phyloP scores from a whole-genome alignment of 331 rosid genomes.

The Acacia concinna region DNA sequence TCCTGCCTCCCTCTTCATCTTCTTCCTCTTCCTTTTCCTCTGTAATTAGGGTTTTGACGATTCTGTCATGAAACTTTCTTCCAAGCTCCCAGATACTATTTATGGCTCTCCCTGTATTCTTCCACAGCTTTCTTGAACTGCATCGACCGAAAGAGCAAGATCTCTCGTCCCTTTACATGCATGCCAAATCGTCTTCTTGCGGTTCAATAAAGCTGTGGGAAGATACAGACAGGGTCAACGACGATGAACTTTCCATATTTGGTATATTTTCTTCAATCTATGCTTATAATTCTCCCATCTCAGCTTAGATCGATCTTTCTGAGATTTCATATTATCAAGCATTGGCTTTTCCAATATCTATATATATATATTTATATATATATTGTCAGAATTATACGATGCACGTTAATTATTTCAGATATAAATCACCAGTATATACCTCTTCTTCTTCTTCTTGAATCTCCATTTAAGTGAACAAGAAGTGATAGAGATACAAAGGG shows the following conservation, averaged over 20 bases:
- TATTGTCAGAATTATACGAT: constrained; percentile 16
- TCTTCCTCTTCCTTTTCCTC: constrained; percentile 8
- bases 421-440: not conserved
- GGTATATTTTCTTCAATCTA: not conserved
- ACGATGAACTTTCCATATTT: constrained; percentile 3
- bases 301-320: not conserved
- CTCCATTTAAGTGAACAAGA: not conserved
- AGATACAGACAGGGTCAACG: constrained; percentile 78
- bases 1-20: not conserved
- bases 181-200: constrained; percentile 48
- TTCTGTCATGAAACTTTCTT: constrained; percentile 35
- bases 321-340: not conserved
- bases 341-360: not conserved
- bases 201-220: constrained; percentile 99
- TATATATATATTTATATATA: not conserved
- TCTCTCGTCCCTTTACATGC: constrained; percentile 41
- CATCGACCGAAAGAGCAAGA: constrained; percentile 47
- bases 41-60: constrained; percentile 39
- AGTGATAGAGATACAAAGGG: not conserved
- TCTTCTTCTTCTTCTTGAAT: not conserved
- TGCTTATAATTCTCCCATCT: not conserved
- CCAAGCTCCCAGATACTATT: constrained; percentile 22
- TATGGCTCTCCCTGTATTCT: constrained; percentile 88
- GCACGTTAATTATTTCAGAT: not conserved
- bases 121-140: constrained; percentile 99